phyloP scores from a whole-genome alignment of 2,329 filamentous ascomycete genomes.

The Stachybotrys chlorohalonatus region DNA sequence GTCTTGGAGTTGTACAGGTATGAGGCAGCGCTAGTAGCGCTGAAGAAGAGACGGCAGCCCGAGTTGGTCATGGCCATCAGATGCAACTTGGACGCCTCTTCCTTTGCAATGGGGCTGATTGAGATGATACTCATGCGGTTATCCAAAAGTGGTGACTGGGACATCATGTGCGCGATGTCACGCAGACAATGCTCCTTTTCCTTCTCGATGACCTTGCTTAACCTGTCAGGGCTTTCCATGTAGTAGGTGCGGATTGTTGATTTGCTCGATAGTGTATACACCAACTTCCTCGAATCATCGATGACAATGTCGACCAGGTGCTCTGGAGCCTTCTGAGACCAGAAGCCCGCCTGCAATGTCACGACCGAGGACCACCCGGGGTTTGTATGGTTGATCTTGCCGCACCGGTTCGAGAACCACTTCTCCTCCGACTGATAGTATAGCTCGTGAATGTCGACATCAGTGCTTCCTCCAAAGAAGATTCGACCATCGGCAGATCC shows the following conservation, averaged over 20 bases:
- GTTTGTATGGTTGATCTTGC: constrained; percentile 81
- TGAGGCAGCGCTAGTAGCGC: constrained; percentile 70
- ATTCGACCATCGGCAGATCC: constrained; percentile 82
- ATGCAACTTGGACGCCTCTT: constrained; percentile 74
- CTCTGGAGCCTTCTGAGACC: constrained; percentile 46
- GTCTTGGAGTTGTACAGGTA: constrained; percentile 53
- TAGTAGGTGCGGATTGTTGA: constrained; percentile 91
- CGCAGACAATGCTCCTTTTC: constrained; percentile 50
- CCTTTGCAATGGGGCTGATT: constrained; percentile 73
- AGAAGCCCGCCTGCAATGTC: constrained; percentile 38
- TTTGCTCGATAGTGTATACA: constrained; percentile 83
- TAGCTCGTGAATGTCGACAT: constrained; percentile 87
- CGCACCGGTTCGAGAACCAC: constrained; percentile 86
- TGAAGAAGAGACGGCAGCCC: constrained; percentile 86
- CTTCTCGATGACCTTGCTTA: constrained; percentile 58
- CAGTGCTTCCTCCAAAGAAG: constrained; percentile 75
- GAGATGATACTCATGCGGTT: constrained; percentile 67
- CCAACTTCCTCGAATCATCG: constrained; percentile 77
- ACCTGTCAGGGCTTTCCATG: constrained; percentile 57
- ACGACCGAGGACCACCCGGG: constrained; percentile 61
- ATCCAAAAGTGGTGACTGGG: constrained; percentile 60
- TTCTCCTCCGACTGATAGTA: constrained; percentile 95
- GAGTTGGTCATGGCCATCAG: constrained; percentile 85
- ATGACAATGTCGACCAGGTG: constrained; percentile 71
- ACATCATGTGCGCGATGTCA: constrained; percentile 81